Evolutionary conservation across 257 asterid genomes (phyloP).

Genomic region (Nicotiana sylvestris): DNA sequence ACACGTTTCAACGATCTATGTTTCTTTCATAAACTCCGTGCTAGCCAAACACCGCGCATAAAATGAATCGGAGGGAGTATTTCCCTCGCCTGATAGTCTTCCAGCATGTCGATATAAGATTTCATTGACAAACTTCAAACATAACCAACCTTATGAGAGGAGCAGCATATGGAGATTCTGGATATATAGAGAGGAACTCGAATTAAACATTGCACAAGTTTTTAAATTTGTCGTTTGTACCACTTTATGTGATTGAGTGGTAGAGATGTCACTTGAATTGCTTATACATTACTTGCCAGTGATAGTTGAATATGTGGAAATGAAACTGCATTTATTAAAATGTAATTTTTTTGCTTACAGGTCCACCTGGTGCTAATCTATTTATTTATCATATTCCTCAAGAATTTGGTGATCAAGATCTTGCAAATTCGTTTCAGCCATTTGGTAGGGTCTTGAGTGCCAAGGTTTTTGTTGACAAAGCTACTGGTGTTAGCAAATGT

Average conservation of each 20-base stretch:
- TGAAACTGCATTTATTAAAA: background rate
- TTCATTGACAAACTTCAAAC: background rate
- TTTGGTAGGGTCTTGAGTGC: conserved; percentile 91
- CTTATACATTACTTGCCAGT: background rate
- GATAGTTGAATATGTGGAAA: background rate
- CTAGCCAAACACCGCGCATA: too few species aligned
- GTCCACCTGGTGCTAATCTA: conserved; percentile 93
- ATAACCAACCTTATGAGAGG: background rate
- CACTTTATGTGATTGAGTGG: background rate
- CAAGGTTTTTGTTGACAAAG: conserved; percentile 85
- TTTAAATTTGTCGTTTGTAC: background rate
- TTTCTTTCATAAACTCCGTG: too few species aligned
- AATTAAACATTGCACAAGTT: background rate
- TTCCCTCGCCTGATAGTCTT: background rate
- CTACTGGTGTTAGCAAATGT: conserved; percentile 90
- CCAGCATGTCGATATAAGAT: background rate
- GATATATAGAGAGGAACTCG: background rate
- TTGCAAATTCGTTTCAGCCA: conserved; percentile 69
- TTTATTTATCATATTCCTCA: conserved; percentile 96
- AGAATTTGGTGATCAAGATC: conserved; percentile 88
- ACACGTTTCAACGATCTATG: too few species aligned
- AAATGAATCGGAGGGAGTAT: too few species aligned
- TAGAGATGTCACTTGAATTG: background rate
- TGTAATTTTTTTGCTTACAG: conserved; percentile 32
- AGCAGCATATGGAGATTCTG: background rate